These are phyloP conservation scores for Juncus inflexus DNA, from an alignment of 176 grass and related monocot species.

Conservation along the genomic window DNA sequence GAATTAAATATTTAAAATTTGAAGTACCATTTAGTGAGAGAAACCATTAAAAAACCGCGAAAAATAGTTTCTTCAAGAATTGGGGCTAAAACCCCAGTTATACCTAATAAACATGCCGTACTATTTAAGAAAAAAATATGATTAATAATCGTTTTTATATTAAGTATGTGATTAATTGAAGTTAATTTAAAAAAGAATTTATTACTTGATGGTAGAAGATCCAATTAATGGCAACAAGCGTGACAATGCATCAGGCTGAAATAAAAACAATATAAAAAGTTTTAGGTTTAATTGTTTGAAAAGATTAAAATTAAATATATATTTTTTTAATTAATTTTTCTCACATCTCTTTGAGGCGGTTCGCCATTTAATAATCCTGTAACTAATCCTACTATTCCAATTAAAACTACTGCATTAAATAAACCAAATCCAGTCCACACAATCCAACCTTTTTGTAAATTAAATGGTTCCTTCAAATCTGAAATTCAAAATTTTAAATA, in stretches of 20 bases:
- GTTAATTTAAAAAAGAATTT: conserved; percentile 1
- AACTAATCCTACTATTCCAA: conserved; percentile 62
- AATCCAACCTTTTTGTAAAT: conserved; percentile 80
- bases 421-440: conserved; percentile 80
- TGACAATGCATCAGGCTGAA: conserved; percentile 79
- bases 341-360: conserved; percentile 78
- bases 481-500: conserved; percentile 25
- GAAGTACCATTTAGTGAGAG: conserved; percentile 83
- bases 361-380: conserved; percentile 69
- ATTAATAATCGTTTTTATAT: background rate
- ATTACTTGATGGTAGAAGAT: conserved; percentile 75
- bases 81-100: conserved; percentile 91
- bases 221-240: conserved; percentile 86
- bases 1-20: conserved; percentile 12
- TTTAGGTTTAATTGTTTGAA: background rate
- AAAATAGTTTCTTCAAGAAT: conserved; percentile 94
- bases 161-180: background rate
- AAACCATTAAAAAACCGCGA: conserved; percentile 89
- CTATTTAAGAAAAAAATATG: conserved; percentile 40
- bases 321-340: background rate
- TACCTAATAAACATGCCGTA: conserved; percentile 75
- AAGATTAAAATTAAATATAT: conserved; percentile 9
- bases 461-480: conserved; percentile 90
- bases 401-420: conserved; percentile 56
- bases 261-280: conserved; percentile 30